A percentile compares a stretch with the other conserved stretches of the same genome.
Evolutionary conservation across 495 filamentous ascomycete species (phyloP).

Genomic region (Annulohypoxylon stygium): DNA sequence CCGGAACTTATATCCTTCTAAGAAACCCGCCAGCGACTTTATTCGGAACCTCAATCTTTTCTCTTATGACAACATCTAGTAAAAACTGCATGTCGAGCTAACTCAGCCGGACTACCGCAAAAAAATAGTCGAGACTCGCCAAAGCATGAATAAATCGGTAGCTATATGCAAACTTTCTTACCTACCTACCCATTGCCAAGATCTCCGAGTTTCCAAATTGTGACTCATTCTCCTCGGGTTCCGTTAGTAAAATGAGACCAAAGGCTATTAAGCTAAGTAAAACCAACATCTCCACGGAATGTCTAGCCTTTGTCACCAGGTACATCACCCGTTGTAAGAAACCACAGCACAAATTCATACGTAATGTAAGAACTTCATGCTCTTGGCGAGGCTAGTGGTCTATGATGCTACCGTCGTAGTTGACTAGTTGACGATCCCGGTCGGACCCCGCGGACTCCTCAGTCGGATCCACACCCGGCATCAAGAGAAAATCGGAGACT

Average conservation of each 20-base stretch:
- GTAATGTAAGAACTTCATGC: not conserved
- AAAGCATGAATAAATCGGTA: too few species aligned
- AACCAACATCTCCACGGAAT: not conserved
- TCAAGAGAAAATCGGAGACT: not conserved
- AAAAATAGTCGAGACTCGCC: too few species aligned
- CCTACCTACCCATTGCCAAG: too few species aligned
- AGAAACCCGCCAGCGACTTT: not conserved
- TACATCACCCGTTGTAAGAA: not conserved
- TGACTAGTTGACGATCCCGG: not conserved
- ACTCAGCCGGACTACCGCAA: too few species aligned
- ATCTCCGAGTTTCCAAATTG: not conserved
- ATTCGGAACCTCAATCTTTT: not conserved
- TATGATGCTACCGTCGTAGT: constrained; percentile 19
- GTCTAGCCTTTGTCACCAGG: not conserved
- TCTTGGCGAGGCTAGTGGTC: not conserved
- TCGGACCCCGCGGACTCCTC: constrained; percentile 39
- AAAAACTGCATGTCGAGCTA: too few species aligned
- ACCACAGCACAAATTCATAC: not conserved
- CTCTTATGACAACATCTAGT: too few species aligned
- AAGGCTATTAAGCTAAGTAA: not conserved
- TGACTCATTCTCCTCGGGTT: not conserved
- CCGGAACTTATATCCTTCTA: not conserved
- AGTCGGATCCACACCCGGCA: not conserved
- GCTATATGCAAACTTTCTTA: too few species aligned
- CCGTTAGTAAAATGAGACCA: too few species aligned